Evolutionary conservation across 106 monocot species (phyloP), one percentile per base, ranked within the genome.

Genomic region (Amphibolis antarctica): DNA sequence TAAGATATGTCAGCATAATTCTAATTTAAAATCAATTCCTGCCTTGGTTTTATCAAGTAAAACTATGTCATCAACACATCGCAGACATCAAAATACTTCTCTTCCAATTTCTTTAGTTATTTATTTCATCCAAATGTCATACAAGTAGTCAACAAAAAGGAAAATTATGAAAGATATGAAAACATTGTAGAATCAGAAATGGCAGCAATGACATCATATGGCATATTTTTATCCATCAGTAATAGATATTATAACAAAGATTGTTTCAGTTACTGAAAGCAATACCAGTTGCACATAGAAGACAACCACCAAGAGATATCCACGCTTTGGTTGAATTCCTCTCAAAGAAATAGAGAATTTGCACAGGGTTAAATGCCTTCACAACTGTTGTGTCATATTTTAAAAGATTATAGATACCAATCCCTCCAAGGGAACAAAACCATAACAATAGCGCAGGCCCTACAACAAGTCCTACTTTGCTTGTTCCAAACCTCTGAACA

Each of bases 371-470:
- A 36, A 92, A 87, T 67, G 92, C 92, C 54, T 64, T 79, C 42
- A 86, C 74, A 62, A 71, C 92, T 20, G 67, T 60, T 26, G 60
- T 64, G 28, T 75, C 84, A 74, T 92, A 82, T 70, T 70, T 84
- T 13, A 75, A 46, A 43, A 92, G 84, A 72, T 92, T 92, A 72
- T 77, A 92, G 43, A 87, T 80, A 13, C 92, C 92, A 76, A 87
- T 78, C 7, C 69, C 74, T 36, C 87, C 92, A 65, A 92, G 84
- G 25, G 76, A 87, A 44, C 77, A 92, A 80, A 92, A 87, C 92
- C 92, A 92, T 79, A 92, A 60, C 55, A 92, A 80, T 53, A 92
- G 73, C 73, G 84, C 79, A 71, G 92, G 92, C 29, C 92, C 92
- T 54, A 92, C 71, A 22, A 59, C 87, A 75, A 92, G 80, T 4